Evolutionary conservation across 2,329 filamentous ascomycete species (phyloP), one percentile per base, ranked within the genome.

Genomic region (Talaromyces sp.): DNA sequence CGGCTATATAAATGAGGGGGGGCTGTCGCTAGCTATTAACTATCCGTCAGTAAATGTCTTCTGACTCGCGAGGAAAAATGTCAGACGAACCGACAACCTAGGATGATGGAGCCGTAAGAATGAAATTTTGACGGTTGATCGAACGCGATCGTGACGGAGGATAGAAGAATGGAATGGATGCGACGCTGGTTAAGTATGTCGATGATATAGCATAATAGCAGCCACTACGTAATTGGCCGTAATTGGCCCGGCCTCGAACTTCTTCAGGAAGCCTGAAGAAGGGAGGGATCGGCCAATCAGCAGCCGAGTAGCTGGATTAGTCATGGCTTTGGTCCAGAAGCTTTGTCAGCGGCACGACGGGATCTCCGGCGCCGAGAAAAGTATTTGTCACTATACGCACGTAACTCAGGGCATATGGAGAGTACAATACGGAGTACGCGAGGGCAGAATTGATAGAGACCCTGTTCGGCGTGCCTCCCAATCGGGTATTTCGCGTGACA

Each of bases 1-100:
- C 25, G 43, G 28, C n/a, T 56, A 33, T 21, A 36, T 28, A 56
- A 19, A 48, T 19, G 54, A 39, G 54, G 43, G 36, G 54, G 43
- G 36, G 36, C 33, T 15, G 53, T 40, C 36, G 11, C 31, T 25
- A 36, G 40, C 46, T 43, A 28, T 39, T 19, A 22, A 10, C n/a
- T n/a, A n/a, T n/a, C n/a, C 25, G 22, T 52, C 33, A 52, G 48
- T 52, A n/a, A n/a, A 39, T 15, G 28, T 10, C 39, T 17, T 2
- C 36, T 33, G 19, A 7, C 9, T 21, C 19, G 5, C 8, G 13
- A n/a, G 31, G 13, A 22, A 13, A 10, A n/a, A 21, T 19, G 19
- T 19, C 21, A 10, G 5, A 50, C 54, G 10, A 21, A 56, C 54
- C 43, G 43, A 39, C 35, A 56, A 33, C 17, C 43, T 22, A 9